phyloP scores from a whole-genome alignment of 2,329 filamentous ascomycete genomes.

The Fusarium chuoi region DNA sequence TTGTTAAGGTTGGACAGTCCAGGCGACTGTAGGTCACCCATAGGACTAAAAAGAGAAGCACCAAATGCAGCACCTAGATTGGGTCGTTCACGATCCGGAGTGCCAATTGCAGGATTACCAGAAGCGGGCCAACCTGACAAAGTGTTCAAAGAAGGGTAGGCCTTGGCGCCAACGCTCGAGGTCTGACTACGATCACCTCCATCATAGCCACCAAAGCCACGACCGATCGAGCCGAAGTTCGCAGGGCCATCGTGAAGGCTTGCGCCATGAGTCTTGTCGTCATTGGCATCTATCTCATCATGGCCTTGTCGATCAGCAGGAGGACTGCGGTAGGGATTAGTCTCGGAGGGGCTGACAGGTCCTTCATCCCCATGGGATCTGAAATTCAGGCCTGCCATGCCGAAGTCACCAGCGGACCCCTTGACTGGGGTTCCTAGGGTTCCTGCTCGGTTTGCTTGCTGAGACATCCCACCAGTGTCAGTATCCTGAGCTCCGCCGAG shows the following conservation, averaged over 20 bases:
- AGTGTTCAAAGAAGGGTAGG: constrained; percentile 70
- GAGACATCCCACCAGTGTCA: constrained; percentile 52
- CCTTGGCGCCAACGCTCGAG: constrained; percentile 84
- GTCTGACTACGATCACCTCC: constrained; percentile 93
- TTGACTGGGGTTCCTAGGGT: constrained; percentile 66
- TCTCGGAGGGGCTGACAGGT: constrained; percentile 89
- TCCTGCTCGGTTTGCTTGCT: constrained; percentile 50
- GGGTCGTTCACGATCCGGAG: constrained; percentile 72
- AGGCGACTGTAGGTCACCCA: constrained; percentile 82
- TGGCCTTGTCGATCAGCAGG: constrained; percentile 78
- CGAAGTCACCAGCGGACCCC: constrained; percentile 66
- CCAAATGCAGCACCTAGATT: constrained; percentile 73
- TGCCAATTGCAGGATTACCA: constrained; percentile 67
- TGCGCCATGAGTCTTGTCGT: constrained; percentile 59
- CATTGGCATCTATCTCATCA: constrained; percentile 66
- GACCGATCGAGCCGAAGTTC: constrained; percentile 65
- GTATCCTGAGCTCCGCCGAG: constrained; percentile 80
- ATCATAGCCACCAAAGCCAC: constrained; percentile 66
- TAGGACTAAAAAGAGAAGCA: constrained; percentile 80
- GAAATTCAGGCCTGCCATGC: constrained; percentile 69
- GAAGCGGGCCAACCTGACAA: constrained; percentile 72
- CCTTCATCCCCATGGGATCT: constrained; percentile 71
- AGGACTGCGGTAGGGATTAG: constrained; percentile 95
- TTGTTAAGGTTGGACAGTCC: constrained; percentile 73
- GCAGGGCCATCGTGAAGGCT: constrained; percentile 52